Base-by-base conservation (phyloP, 495 filamentous ascomycete species). In the Alectoria sarmentosa region DNA sequence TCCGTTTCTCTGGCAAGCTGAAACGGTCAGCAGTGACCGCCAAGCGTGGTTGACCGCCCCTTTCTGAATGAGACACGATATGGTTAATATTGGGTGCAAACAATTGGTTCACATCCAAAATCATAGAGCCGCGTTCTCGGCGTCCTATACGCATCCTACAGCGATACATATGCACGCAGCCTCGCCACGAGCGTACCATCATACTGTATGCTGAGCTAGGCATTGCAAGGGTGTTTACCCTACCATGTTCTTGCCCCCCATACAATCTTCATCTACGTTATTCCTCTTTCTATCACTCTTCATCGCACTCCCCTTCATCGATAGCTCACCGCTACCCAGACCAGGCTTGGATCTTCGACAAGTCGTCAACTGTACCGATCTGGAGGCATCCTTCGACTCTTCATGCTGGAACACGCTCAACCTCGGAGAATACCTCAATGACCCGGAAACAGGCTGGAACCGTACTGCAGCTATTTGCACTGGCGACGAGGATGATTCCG, bases 391-490 rank as follows among this genome's bases (percentile, higher is more conserved):
- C 14, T 61, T 39, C 6, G 34, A 39, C 26, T 21, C n/a, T 9
- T n/a, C 34, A 26, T 61, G 37, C 26, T 61, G 37, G 58, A 1
- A 30, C 6, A 19, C 17, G n/a, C 58, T 61, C 11, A 17, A 46
- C 26, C 19, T 61, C 8, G 17, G 3, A 19, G 58, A 21, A 7
- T 61, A 44, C n/a, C 58, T 61, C 38, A 46, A 61, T 15, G 28
- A 61, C 32, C 58, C 58, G 17, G 38, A 41, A 38, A 60, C 58
- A 15, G 58, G 58, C 26, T 61, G 58, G 58, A 61, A 61, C 39
- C 17, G 15, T 17, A 61, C 58, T 42, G 9, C 54, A 6, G 5
- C 54, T 32, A 36, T 56, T 17, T 56, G 54, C 9, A 56, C 14
- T 1, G 14, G 14, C 3, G 26, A 32, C 21, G 23, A 28, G n/a